Evolutionary conservation across 768 basidiomycete genomes (phyloP).

Genomic region (Mycena vitilis): DNA sequence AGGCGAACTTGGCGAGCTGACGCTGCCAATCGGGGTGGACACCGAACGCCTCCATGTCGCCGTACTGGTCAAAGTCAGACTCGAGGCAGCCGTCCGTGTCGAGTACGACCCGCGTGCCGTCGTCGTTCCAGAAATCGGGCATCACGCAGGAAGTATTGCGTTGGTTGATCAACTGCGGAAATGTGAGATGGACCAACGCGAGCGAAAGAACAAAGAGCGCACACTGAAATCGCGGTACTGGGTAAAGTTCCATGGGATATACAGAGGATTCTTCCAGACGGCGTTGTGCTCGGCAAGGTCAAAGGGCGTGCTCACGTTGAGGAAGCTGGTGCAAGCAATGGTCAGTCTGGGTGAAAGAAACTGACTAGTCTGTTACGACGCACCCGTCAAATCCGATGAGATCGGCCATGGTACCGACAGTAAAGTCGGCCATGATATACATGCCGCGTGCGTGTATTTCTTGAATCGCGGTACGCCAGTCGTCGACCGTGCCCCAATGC

Average conservation of each 20-base stretch:
- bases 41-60: slow-evolving; percentile 98
- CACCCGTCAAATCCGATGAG: slow-evolving; percentile 88
- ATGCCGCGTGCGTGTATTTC: slow-evolving; percentile 83
- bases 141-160: slow-evolving; percentile 81
- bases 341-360: slow-evolving; percentile 21
- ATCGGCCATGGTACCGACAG: slow-evolving; percentile 92
- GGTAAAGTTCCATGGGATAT: slow-evolving; percentile 88
- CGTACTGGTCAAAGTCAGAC: slow-evolving; percentile 95
- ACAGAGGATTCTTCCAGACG: slow-evolving; percentile 79
- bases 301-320: slow-evolving; percentile 88
- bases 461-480: slow-evolving; percentile 84
- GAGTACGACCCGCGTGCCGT: slow-evolving; percentile 72
- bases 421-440: slow-evolving; percentile 95
- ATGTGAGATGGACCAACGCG: slow-evolving; percentile 12
- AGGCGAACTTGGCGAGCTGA: slow-evolving; percentile 94
- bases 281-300: slow-evolving; percentile 76
- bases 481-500: slow-evolving; percentile 87
- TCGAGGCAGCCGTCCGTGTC: slow-evolving; percentile 75
- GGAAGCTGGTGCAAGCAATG: slow-evolving; percentile 57
- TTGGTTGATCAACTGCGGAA: slow-evolving; percentile 67
- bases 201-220: slow-evolving; percentile 36
- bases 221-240: slow-evolving; percentile 87
- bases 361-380: slow-evolving; percentile 36
- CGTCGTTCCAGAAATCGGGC: slow-evolving; percentile 85
- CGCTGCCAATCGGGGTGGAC: slow-evolving; percentile 95